These are phyloP conservation scores for Phoma sp. DNA, from an alignment of 2,329 filamentous ascomycete species.

Conservation along the genomic window DNA sequence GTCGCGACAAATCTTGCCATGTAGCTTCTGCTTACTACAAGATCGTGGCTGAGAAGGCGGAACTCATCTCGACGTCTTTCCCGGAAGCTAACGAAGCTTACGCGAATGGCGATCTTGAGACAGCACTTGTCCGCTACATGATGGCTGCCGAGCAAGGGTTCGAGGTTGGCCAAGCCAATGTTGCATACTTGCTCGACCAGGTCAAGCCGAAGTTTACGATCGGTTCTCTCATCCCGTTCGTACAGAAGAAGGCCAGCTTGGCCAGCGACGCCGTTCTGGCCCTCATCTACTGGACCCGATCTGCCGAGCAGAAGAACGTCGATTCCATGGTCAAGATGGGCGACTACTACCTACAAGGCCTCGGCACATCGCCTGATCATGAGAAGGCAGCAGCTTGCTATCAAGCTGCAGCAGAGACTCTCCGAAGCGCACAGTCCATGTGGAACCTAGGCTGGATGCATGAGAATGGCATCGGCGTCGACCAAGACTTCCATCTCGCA, in stretches of 20 bases:
- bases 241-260: constrained; percentile 51
- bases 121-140: constrained; percentile 80
- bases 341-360: constrained; percentile 89
- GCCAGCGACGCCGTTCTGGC: constrained; percentile 70
- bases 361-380: constrained; percentile 71
- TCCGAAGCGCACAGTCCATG: constrained; percentile 90
- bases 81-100: constrained; percentile 83
- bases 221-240: constrained; percentile 58
- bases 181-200: constrained; percentile 84
- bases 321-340: constrained; percentile 98
- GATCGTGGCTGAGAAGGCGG: constrained; percentile 88
- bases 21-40: constrained; percentile 83
- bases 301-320: constrained; percentile 89
- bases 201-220: constrained; percentile 57
- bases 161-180: constrained; percentile 86
- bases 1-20: constrained; percentile 77
- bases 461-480: constrained; percentile 90
- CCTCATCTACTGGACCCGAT: constrained; percentile 93
- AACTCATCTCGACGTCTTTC: constrained; percentile 82
- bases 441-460: constrained; percentile 99
- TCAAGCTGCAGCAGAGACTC: constrained; percentile 85
- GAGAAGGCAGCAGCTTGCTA: constrained; percentile 95
- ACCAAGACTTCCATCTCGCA: constrained; percentile 95
- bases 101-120: constrained; percentile 76
- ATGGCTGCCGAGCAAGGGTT: constrained; percentile 93